Percentiles rank a stretch among this genome's conserved stretches.
phyloP scores from a whole-genome alignment of 73 alveolate genomes.

The Blepharisma stoltei region DNA sequence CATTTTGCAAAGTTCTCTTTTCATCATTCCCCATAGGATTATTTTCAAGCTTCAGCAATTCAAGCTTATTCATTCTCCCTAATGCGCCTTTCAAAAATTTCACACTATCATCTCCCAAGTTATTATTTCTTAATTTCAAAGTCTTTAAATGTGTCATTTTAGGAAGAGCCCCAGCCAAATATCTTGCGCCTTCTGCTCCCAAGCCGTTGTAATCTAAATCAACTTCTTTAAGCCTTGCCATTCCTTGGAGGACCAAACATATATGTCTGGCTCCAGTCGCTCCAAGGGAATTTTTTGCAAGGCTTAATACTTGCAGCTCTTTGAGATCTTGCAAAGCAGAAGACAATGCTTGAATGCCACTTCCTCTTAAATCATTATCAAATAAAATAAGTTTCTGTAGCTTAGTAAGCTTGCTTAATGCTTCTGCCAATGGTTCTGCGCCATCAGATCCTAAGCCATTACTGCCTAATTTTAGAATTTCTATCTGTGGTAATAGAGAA shows the following conservation, averaged over 20 bases:
- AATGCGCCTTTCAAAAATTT: constrained; percentile 1
- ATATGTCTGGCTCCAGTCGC: constrained; percentile 25
- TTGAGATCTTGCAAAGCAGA: background rate
- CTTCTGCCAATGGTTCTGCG: constrained; percentile 6
- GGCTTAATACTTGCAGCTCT: background rate
- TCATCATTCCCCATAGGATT: constrained; percentile 13
- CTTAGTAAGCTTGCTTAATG: background rate
- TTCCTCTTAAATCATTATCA: constrained; percentile 22
- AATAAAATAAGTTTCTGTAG: background rate
- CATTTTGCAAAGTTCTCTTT: constrained; percentile 1
- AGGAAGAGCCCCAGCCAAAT: background rate
- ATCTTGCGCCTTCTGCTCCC: constrained; percentile 28
- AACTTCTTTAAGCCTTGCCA: background rate
- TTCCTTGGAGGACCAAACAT: background rate
- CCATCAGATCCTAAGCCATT: background rate
- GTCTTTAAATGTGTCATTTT: constrained; percentile 8
- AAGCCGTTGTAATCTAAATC: constrained; percentile 12
- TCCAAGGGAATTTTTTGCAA: constrained; percentile 12
- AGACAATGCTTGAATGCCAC: background rate
- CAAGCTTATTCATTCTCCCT: constrained; percentile 23
- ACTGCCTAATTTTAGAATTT: background rate
- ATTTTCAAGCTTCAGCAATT: constrained; percentile 4
- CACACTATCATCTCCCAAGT: constrained; percentile 13
- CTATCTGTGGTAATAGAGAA: background rate
- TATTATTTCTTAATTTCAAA: background rate